Percentiles rank a stretch among this genome's conserved stretches.
Conservation (phyloP, 2,329 filamentous ascomycete genomes). For the Alternaria triticina region DNA sequence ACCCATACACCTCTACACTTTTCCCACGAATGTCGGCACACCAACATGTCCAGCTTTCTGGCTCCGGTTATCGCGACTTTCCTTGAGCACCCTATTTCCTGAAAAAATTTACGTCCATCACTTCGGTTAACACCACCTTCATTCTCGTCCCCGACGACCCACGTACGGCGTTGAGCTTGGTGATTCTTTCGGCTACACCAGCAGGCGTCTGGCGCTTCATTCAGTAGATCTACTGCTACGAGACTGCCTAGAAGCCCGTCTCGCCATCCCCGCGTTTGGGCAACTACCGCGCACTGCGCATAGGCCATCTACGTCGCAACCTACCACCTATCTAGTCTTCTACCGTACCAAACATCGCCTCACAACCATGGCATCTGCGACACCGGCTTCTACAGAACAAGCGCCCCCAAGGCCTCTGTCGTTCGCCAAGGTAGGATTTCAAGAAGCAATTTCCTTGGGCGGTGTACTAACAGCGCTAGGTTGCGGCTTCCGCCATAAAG, state of each 20-base stretch:
- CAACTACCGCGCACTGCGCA: slow-evolving; percentile 6
- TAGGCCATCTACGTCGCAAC: slow-evolving; percentile 3
- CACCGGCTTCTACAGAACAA: slow-evolving; percentile 37
- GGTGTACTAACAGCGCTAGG: slow-evolving; percentile 37
- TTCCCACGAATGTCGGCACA: slow-evolving; percentile 52
- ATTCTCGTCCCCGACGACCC: slow-evolving; percentile 32
- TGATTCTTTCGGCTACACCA: slow-evolving; percentile 19
- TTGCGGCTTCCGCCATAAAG: slow-evolving; percentile 50
- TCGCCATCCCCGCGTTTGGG: slow-evolving; percentile 4
- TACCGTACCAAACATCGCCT: neutral
- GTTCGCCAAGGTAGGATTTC: slow-evolving; percentile 73
- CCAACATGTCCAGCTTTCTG: slow-evolving; percentile 58
- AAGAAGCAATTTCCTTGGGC: neutral
- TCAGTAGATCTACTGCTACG: neutral
- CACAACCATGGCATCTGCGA: slow-evolving; percentile 41
- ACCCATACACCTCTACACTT: slow-evolving; percentile 19
- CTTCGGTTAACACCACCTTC: slow-evolving; percentile 38
- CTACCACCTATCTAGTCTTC: slow-evolving; percentile 18
- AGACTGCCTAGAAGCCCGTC: neutral
- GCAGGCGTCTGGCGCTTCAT: neutral
- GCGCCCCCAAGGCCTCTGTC: slow-evolving; percentile 62
- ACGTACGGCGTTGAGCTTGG: slow-evolving; percentile 33
- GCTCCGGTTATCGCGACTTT: slow-evolving; percentile 55
- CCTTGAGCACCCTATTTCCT: slow-evolving; percentile 60
- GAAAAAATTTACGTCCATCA: slow-evolving; percentile 38